Evolutionary conservation across 257 asterid species (phyloP).

Genomic region (Salvia hispanica): DNA sequence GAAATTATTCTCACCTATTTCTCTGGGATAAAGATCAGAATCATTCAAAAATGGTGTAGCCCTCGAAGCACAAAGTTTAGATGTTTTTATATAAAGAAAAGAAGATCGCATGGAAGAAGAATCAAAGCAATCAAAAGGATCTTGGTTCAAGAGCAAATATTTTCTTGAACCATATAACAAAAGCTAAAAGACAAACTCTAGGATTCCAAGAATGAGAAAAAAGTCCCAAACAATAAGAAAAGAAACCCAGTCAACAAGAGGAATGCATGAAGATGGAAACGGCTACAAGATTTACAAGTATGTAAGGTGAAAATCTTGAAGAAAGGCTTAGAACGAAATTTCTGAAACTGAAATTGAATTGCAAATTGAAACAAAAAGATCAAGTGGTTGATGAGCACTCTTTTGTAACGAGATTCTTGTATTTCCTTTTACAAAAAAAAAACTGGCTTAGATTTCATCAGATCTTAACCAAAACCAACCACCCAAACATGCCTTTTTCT

Average conservation of each 20-base stretch:
- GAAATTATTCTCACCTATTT: slow-evolving; percentile 33
- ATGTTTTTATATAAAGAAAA: neutral
- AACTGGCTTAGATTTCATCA: slow-evolving; percentile 27
- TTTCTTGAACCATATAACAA: slow-evolving; percentile 8
- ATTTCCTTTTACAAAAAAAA: slow-evolving; percentile 39
- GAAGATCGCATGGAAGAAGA: slow-evolving; percentile 15
- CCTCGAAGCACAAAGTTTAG: neutral
- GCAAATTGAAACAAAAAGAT: neutral
- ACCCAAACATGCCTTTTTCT: slow-evolving; percentile 24
- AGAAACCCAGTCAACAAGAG: neutral
- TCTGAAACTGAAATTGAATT: slow-evolving; percentile 18
- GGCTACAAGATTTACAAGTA: slow-evolving; percentile 8
- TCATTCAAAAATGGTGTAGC: neutral
- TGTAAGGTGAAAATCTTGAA: slow-evolving; percentile 9
- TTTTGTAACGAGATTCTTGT: slow-evolving; percentile 42
- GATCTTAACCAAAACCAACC: slow-evolving; percentile 15
- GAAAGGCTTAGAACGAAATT: slow-evolving; percentile 19
- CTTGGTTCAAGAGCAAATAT: slow-evolving; percentile 7
- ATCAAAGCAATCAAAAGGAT: slow-evolving; percentile 21
- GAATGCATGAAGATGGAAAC: slow-evolving; percentile 20
- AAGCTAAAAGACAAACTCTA: neutral
- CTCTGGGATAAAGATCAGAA: slow-evolving; percentile 24
- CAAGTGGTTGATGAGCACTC: slow-evolving; percentile 2
- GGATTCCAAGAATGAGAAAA: slow-evolving; percentile 19
- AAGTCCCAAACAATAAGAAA: slow-evolving; percentile 25